Conservation (phyloP, 805 yeast genomes). For the Ogataea minuta region DNA sequence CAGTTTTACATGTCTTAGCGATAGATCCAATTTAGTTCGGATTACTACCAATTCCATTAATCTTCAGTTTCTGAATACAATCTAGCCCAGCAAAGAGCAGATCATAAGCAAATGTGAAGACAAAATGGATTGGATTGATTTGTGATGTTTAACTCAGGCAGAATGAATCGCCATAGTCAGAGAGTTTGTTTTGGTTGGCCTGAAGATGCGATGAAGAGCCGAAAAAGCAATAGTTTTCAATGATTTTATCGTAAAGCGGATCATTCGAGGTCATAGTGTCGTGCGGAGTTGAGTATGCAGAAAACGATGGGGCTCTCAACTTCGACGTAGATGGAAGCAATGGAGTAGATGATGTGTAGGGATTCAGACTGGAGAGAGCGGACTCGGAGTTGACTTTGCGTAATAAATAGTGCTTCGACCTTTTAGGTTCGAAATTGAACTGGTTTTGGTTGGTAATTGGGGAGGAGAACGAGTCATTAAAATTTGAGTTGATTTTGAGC, state of each 20-base stretch:
- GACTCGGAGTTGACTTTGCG: slow-evolving; percentile 34
- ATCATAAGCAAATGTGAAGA: too few relatives aligned
- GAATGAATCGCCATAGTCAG: slow-evolving; percentile 10
- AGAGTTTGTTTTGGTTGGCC: slow-evolving; percentile 1
- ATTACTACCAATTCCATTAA: too few relatives aligned
- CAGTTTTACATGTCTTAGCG: too few relatives aligned
- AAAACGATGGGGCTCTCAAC: slow-evolving; percentile 10
- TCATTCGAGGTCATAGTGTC: slow-evolving; percentile 8
- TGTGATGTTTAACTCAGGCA: slow-evolving; percentile 9
- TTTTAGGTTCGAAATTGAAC: slow-evolving; percentile 22
- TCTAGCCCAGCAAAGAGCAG: too few relatives aligned
- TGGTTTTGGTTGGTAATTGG: slow-evolving; percentile 7
- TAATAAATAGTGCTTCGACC: slow-evolving; percentile 26
- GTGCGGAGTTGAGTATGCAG: slow-evolving; percentile 14
- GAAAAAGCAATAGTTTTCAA: slow-evolving; percentile 33
- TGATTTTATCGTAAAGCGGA: slow-evolving; percentile 24
- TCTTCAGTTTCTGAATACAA: too few relatives aligned
- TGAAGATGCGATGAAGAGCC: slow-evolving; percentile 22
- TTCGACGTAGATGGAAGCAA: slow-evolving; percentile 11
- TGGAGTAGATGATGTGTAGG: slow-evolving; percentile 8
- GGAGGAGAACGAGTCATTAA: slow-evolving; percentile 27
- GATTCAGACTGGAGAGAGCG: slow-evolving; percentile 21
- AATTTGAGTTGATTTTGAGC: slow-evolving; percentile 31
- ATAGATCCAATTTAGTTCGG: too few relatives aligned
- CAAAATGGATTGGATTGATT: too few relatives aligned